Base-by-base conservation (phyloP, 2,329 filamentous ascomycete genomes). In the Trichoderma atroviride region DNA sequence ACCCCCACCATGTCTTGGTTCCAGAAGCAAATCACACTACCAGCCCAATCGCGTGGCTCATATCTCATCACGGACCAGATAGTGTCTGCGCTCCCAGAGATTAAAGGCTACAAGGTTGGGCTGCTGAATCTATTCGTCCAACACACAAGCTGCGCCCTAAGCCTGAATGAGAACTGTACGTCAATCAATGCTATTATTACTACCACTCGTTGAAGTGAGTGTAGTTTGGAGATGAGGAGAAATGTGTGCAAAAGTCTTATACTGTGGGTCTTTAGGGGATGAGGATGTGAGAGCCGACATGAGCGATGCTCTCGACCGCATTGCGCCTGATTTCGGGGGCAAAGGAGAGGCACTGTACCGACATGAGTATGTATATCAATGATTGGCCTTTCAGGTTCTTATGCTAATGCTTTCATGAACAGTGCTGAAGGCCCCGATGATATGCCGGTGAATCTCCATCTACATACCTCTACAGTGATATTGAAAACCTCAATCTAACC, bases 61-160 rank as follows among this genome's bases (percentile, higher is more conserved):
- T 97, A 97, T 83, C 91, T 98, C 70, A 87, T 98, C 75, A 97
- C 95, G 62, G 89, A 94, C 78, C 84, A 90, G 64, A 87, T 98
- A 68, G 74, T 88, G 31, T 83, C 85, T 61, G 84, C 89, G 70
- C 82, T 98, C 0, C 94, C 95, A 4, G 94, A 97, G 81, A 87
- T 98, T 73, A 85, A 85, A 70, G 79, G 88, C 73, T 97, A 97
- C 87, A 95, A 95, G 79, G 88, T 96, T 74, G 94, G 94, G 56
- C 82, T 97, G 71, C 83, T 98, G 72, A 90, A 97, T 79, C 86
- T 99, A 58, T 99, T 98, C 80, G 86, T 98, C 67, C 95, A 99
- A 82, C 96, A 99, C 82, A 99, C 96, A 5, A 93, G 89, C 76
- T 97, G 94, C 81, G 96, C 92, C 14, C 85, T 99, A 65, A 92